Percentiles rank a stretch among this genome's conserved stretches.
Conservation (phyloP, 768 basidiomycete genomes). For the Pleurotus cornucopiae region DNA sequence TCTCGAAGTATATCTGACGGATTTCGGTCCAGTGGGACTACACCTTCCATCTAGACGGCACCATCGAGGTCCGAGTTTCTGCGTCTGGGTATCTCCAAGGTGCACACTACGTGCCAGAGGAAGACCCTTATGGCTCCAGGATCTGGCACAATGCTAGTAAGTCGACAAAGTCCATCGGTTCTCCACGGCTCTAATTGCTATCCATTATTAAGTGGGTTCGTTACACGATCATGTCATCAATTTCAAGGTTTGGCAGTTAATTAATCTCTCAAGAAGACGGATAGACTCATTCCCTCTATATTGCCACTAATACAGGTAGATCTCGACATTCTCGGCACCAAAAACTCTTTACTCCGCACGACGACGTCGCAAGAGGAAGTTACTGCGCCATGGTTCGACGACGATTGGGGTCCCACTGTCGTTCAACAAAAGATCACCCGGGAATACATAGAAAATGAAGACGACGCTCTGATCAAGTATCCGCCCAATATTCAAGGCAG, state of each 20-base stretch:
- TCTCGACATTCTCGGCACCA: conserved; percentile 56
- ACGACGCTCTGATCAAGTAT: conserved; percentile 46
- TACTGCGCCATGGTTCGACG: conserved; percentile 52
- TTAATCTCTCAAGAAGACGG: too few relatives aligned
- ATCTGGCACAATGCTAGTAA: conserved; percentile 54
- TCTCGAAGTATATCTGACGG: not conserved
- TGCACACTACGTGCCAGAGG: conserved; percentile 49
- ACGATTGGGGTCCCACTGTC: conserved; percentile 54
- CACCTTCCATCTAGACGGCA: conserved; percentile 62
- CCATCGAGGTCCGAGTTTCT: conserved; percentile 62
- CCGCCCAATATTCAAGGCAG: conserved; percentile 53
- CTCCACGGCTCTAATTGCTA: not conserved
- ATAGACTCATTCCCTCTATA: not conserved
- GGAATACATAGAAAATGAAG: conserved; percentile 46
- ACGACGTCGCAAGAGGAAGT: conserved; percentile 46
- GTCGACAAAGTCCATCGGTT: conserved; percentile 14
- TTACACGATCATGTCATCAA: conserved; percentile 69
- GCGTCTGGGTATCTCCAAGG: conserved; percentile 70
- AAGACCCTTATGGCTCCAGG: conserved; percentile 47
- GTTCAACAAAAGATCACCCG: conserved; percentile 50
- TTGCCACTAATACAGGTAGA: conserved; percentile 41
- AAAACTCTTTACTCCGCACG: conserved; percentile 53
- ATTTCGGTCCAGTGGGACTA: conserved; percentile 49
- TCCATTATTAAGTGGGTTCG: conserved; percentile 45
- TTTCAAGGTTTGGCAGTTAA: conserved; percentile 35